phyloP scores from a whole-genome alignment of 345 rosid species.

The Anacardium occidentale region DNA sequence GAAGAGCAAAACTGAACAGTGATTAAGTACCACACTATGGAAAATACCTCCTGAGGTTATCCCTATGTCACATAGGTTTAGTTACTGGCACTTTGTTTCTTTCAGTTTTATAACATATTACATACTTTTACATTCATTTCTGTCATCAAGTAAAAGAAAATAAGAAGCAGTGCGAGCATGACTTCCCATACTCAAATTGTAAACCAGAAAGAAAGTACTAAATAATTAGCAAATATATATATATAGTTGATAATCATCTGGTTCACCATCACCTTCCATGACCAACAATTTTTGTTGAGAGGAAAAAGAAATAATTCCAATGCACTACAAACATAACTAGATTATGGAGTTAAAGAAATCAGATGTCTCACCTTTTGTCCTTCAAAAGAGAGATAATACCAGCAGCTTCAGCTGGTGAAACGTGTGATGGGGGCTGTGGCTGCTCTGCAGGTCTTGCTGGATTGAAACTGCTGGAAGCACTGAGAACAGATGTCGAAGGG shows the following conservation, averaged over 20 bases:
- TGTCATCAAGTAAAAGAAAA: neutral
- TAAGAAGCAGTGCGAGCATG: neutral
- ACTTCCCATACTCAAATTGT: neutral
- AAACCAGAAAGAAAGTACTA: neutral
- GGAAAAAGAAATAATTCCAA: neutral
- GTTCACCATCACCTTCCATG: neutral
- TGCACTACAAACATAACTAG: neutral
- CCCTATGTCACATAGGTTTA: neutral
- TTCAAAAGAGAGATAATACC: conserved; percentile 58
- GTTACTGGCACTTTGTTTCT: neutral
- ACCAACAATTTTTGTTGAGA: neutral
- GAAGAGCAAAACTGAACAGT: neutral
- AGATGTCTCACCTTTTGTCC: conserved; percentile 62
- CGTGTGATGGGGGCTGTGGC: conserved; percentile 51
- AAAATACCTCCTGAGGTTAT: neutral
- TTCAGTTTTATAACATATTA: neutral
- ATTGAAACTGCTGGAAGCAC: conserved; percentile 35
- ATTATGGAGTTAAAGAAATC: neutral
- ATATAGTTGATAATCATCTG: neutral
- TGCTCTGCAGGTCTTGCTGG: conserved; percentile 38
- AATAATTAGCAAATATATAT: neutral
- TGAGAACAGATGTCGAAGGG: conserved; percentile 49
- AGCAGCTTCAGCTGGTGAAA: conserved; percentile 77
- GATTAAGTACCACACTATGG: neutral
- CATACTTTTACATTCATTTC: neutral